These are phyloP conservation scores for Chrysoporthe deuterocubensis DNA, from an alignment of 2,329 filamentous ascomycete species.

Conservation along the genomic window DNA sequence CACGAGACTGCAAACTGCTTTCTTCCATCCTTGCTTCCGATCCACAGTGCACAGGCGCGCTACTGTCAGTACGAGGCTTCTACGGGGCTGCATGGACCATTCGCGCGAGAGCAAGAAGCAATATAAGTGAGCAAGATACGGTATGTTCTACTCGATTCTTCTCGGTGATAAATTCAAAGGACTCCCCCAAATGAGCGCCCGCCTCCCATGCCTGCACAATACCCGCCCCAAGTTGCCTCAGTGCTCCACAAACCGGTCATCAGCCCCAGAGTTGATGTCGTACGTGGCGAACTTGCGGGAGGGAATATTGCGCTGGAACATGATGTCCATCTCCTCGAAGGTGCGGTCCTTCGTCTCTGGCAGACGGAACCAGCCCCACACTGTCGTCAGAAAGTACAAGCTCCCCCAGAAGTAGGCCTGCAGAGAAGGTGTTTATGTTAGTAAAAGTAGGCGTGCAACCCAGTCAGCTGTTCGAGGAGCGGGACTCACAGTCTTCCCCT, in stretches of 20 bases:
- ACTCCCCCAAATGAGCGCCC: background rate
- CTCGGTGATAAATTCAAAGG: background rate
- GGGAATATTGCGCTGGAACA: conserved; percentile 40
- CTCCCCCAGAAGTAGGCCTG: conserved; percentile 49
- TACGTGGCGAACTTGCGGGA: conserved; percentile 40
- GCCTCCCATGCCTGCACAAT: background rate
- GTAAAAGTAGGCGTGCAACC: rapidly evolving
- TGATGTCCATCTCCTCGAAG: conserved; percentile 50
- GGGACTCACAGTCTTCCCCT: conserved; percentile 43
- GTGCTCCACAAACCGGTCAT: conserved; percentile 23
- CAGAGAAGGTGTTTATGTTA: background rate
- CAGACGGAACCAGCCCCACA: conserved; percentile 49
- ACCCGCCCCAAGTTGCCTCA: background rate
- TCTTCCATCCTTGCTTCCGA: background rate
- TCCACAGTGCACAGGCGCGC: too few species aligned
- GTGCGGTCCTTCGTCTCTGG: conserved; percentile 51
- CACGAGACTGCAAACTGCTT: background rate
- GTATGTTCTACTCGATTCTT: background rate
- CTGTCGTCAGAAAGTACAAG: conserved; percentile 41
- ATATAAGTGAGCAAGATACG: background rate
- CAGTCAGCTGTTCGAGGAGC: rapidly evolving
- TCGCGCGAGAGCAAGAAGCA: background rate
- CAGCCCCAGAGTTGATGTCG: conserved; percentile 31
- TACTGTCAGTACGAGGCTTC: background rate
- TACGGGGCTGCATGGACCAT: background rate